Conservation (phyloP, 148 eudicot species). For the Polygonum aviculare region DNA sequence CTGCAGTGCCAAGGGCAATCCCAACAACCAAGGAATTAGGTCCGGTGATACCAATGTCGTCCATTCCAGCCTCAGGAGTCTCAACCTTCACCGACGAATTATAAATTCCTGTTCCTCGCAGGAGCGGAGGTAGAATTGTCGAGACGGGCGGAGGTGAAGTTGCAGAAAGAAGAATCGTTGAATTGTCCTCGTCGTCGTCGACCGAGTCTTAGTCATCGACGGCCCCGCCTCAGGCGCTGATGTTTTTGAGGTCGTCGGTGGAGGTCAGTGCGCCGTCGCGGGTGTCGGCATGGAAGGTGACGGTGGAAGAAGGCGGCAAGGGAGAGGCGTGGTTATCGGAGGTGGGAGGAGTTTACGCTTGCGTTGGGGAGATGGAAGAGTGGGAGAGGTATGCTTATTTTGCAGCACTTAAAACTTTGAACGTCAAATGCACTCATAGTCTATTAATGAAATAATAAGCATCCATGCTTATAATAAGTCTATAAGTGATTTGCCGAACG, state of each 20-base stretch:
- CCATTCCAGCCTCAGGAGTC: conserved; percentile 45
- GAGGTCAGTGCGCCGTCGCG: conserved; percentile 3
- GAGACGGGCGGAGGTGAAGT: conserved; percentile 67
- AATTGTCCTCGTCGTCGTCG: conserved; percentile 67
- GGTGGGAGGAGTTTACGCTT: conserved; percentile 16
- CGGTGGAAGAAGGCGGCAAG: conserved; percentile 48
- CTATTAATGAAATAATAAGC: too few species aligned
- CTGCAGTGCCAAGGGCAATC: conserved; percentile 26
- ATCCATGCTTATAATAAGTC: too few species aligned
- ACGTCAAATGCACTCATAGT: too few species aligned
- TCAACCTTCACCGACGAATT: conserved; percentile 58
- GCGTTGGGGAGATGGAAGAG: conserved; percentile 37
- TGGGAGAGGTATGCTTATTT: too few species aligned
- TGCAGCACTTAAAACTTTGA: too few species aligned
- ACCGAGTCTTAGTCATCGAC: conserved; percentile 53
- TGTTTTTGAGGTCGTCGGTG: conserved; percentile 73
- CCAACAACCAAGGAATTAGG: not conserved
- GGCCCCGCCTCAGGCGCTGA: conserved; percentile 52
- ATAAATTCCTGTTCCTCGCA: conserved; percentile 48
- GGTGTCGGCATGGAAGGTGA: conserved; percentile 52
- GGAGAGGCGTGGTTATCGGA: conserved; percentile 57
- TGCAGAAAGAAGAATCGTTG: conserved; percentile 58
- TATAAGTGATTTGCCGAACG: too few species aligned
- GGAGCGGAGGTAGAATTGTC: conserved; percentile 31
- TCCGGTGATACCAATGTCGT: conserved; percentile 23